A percentile compares a stretch with the other conserved stretches of the same genome.
Evolutionary conservation across 2,329 filamentous ascomycete genomes (phyloP).

Genomic region (Sordariomycetes sp.): DNA sequence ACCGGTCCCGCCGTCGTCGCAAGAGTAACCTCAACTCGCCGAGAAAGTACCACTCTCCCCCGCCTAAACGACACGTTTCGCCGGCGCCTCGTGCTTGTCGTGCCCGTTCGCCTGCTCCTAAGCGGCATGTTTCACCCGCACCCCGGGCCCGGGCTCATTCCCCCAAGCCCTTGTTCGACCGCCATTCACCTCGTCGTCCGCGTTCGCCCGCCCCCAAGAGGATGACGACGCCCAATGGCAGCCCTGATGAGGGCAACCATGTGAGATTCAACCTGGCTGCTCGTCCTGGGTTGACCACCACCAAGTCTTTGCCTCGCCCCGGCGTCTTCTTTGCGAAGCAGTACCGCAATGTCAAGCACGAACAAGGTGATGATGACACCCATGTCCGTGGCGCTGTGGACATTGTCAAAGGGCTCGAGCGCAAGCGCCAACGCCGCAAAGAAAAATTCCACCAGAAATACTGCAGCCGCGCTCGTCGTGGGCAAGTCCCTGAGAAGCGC

Average conservation of each 20-base stretch:
- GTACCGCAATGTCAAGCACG: slow-evolving; percentile 16
- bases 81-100: slow-evolving; percentile 40
- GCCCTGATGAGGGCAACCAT: slow-evolving; percentile 28
- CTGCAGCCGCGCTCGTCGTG: slow-evolving; percentile 72
- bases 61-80: slow-evolving; percentile 18
- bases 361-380: slow-evolving; percentile 28
- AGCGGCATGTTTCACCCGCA: slow-evolving; percentile 20
- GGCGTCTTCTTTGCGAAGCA: slow-evolving; percentile 55
- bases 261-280: slow-evolving; percentile 29
- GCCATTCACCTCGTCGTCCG: slow-evolving; percentile 60
- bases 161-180: slow-evolving; percentile 46
- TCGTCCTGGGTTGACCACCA: slow-evolving; percentile 62
- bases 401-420: slow-evolving; percentile 92
- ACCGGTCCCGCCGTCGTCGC: slow-evolving; percentile 36
- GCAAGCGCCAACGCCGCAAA: slow-evolving; percentile 84
- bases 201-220: slow-evolving; percentile 59
- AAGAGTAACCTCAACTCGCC: slow-evolving; percentile 39
- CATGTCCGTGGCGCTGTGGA: slow-evolving; percentile 91
- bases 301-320: slow-evolving; percentile 78
- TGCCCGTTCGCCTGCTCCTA: slow-evolving; percentile 61
- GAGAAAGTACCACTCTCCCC: slow-evolving; percentile 36
- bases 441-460: slow-evolving; percentile 90
- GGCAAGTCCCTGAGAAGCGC: slow-evolving; percentile 50
- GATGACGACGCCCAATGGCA: slow-evolving; percentile 23
- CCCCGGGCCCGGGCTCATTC: slow-evolving; percentile 40